phyloP scores from a whole-genome alignment of 805 yeast species.

The Yamadazyma laniorum region DNA sequence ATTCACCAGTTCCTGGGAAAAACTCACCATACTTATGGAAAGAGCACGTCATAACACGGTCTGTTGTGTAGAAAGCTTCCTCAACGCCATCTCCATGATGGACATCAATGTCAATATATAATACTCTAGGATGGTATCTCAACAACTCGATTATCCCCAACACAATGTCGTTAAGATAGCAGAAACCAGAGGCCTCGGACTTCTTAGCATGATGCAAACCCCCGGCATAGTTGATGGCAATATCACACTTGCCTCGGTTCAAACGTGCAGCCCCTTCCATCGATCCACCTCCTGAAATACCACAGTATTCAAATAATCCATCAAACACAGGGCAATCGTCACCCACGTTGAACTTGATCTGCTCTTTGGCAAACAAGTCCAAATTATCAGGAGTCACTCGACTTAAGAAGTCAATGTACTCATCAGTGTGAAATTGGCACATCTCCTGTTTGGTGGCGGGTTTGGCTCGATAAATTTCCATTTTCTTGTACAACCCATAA shows the following conservation, averaged over 20 bases:
- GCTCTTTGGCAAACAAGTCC: conserved; percentile 83
- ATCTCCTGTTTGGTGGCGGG: conserved; percentile 98
- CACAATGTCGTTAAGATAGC: conserved; percentile 93
- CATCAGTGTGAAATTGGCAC: conserved; percentile 98
- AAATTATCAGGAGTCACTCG: conserved; percentile 91
- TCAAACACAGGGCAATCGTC: conserved; percentile 96
- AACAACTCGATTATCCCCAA: conserved; percentile 82
- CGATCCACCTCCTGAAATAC: conserved; percentile 90
- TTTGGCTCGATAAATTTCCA: conserved; percentile 96
- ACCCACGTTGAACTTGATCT: conserved; percentile 90
- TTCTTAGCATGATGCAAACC: conserved; percentile 98
- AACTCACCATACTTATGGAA: conserved; percentile 96
- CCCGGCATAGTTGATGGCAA: conserved; percentile 96
- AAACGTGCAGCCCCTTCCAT: conserved; percentile 90
- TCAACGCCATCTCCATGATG: conserved; percentile 99
- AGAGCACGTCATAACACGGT: conserved; percentile 93
- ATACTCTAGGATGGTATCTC: conserved; percentile 86
- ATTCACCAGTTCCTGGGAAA: conserved; percentile 96
- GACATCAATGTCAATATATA: conserved; percentile 91
- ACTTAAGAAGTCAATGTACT: conserved; percentile 87
- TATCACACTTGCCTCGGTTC: conserved; percentile 84
- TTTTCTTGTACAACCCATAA: conserved; percentile 91
- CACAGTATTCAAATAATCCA: conserved; percentile 89
- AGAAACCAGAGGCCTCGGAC: conserved; percentile 92
- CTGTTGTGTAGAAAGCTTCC: conserved; percentile 94